Percentiles rank a stretch among this genome's conserved stretches.
These are phyloP conservation scores for Termitomyces sp. DNA, from an alignment of 768 basidiomycete genomes.

Conservation along the genomic window DNA sequence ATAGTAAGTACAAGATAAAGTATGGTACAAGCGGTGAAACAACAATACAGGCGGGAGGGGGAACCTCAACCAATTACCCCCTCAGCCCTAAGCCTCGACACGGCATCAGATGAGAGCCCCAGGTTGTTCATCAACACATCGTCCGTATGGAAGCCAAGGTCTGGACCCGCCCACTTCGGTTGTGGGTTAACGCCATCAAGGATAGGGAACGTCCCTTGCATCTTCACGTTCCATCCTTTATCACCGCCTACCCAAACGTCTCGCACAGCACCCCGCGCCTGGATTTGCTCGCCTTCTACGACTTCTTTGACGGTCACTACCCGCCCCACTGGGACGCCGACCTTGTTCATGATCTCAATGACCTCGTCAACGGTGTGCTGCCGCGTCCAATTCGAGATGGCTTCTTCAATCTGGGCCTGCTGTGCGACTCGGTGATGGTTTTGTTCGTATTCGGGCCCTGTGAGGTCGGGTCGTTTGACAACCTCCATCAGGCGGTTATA, in stretches of 20 bases:
- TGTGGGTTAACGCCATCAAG: conserved; percentile 54
- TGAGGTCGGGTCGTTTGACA: conserved; percentile 57
- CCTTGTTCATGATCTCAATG: conserved; percentile 40
- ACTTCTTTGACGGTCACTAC: conserved; percentile 63
- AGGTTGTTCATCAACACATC: conserved; percentile 43
- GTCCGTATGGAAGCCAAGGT: conserved; percentile 58
- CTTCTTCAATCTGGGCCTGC: conserved; percentile 62
- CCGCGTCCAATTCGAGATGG: conserved; percentile 59
- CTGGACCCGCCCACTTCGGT: conserved; percentile 67
- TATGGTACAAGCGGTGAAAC: not conserved
- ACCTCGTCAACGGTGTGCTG: conserved; percentile 50
- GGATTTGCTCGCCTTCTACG: conserved; percentile 52
- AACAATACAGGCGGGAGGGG: not conserved
- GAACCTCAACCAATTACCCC: conserved; percentile 37
- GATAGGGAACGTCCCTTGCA: conserved; percentile 61
- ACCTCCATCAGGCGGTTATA: conserved; percentile 64
- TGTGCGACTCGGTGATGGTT: conserved; percentile 61
- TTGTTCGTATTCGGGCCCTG: conserved; percentile 46
- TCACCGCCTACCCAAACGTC: conserved; percentile 51
- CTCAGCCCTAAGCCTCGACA: conserved; percentile 34
- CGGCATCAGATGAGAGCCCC: conserved; percentile 31
- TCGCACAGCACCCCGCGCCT: conserved; percentile 51
- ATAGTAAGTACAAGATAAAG: not conserved
- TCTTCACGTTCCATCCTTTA: conserved; percentile 59
- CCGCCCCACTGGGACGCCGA: conserved; percentile 61